Conservation (phyloP, 148 eudicot genomes). For the Rheum nobile region DNA sequence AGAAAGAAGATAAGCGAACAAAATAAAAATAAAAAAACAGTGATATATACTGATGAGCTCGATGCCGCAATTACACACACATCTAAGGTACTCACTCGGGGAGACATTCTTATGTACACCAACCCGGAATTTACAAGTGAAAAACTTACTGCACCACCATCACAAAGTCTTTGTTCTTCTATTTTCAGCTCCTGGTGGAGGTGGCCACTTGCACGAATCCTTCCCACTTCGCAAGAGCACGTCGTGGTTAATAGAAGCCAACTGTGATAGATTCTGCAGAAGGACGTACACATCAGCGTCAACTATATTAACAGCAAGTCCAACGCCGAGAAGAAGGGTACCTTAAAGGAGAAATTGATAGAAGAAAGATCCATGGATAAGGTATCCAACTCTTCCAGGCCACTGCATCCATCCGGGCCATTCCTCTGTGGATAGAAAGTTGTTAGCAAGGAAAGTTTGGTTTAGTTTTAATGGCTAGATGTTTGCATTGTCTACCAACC, state of each 20-base stretch:
- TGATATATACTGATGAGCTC: constrained; percentile 5
- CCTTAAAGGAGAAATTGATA: constrained; percentile 69
- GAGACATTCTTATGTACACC: not conserved
- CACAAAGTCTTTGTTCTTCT: not conserved
- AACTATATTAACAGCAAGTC: not conserved
- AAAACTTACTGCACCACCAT: not conserved
- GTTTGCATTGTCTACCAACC: constrained; percentile 16
- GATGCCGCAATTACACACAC: not conserved
- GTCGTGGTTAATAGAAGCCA: constrained; percentile 63
- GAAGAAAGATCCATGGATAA: constrained; percentile 37
- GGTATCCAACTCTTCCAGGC: constrained; percentile 37
- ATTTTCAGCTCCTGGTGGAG: not conserved
- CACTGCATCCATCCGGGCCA: constrained; percentile 30
- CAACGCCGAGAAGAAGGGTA: too few species aligned
- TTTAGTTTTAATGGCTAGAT: not conserved
- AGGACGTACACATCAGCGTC: not conserved
- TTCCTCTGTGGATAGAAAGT: constrained; percentile 14
- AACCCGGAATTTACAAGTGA: not conserved
- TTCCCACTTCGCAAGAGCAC: constrained; percentile 43
- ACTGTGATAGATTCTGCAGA: constrained; percentile 53
- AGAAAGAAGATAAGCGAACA: not conserved
- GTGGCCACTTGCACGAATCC: constrained; percentile 11
- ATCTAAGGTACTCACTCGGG: not conserved
- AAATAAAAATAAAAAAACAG: not conserved
- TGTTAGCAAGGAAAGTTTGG: not conserved